Evolutionary conservation across 2,329 filamentous ascomycete genomes (phyloP).

Genomic region (Akanthomyces lecanii): DNA sequence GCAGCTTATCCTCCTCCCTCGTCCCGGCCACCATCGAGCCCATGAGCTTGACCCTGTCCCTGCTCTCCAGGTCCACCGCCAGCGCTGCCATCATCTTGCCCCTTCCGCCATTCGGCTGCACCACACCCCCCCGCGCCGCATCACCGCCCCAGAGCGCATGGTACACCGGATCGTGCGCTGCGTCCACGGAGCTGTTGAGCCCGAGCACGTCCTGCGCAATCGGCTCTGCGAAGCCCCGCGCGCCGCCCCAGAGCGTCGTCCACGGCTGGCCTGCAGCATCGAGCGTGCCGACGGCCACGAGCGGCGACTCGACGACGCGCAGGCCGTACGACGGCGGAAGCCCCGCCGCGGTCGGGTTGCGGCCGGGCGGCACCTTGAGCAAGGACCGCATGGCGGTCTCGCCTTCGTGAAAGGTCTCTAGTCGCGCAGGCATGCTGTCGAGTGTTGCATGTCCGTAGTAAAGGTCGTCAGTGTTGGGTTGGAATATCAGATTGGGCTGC

Average conservation of each 20-base stretch:
- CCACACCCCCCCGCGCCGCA: conserved; percentile 25
- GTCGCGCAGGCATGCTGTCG: conserved; percentile 26
- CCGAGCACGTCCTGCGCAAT: conserved; percentile 62
- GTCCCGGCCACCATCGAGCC: conserved; percentile 65
- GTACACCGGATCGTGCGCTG: conserved; percentile 64
- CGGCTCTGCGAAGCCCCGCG: conserved; percentile 61
- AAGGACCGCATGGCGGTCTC: conserved; percentile 62
- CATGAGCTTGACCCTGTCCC: conserved; percentile 70
- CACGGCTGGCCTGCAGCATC: conserved; percentile 63
- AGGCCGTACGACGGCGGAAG: conserved; percentile 58
- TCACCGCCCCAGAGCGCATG: conserved; percentile 49
- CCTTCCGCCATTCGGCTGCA: conserved; percentile 35
- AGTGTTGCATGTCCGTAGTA: background rate
- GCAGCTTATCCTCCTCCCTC: conserved; percentile 39
- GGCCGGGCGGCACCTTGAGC: conserved; percentile 50
- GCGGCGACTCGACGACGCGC: conserved; percentile 58
- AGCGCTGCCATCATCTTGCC: conserved; percentile 45
- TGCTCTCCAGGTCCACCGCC: conserved; percentile 47
- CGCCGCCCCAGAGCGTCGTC: conserved; percentile 76
- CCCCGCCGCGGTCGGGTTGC: conserved; percentile 64
- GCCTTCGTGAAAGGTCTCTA: conserved; percentile 56
- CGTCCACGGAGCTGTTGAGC: conserved; percentile 58
- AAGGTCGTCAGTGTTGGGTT: background rate
- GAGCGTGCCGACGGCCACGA: conserved; percentile 70
- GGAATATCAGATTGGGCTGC: conserved; percentile 12